Conservation (phyloP, 1,284 basidiomycete genomes). For the Stereum hirsutum region DNA sequence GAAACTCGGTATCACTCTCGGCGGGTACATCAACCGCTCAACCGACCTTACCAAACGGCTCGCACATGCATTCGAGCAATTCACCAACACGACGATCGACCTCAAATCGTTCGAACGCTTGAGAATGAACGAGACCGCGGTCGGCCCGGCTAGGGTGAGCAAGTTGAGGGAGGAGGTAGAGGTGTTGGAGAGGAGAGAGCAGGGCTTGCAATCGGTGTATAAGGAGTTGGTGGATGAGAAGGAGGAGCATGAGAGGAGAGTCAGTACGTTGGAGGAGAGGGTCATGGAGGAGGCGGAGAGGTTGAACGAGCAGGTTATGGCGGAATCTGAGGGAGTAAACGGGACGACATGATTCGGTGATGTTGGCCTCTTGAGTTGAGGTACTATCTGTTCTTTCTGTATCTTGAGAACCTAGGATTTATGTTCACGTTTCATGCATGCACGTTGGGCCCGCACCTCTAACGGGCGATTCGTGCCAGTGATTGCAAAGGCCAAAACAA, state of each 20-base stretch:
- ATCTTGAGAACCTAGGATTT: too few relatives aligned
- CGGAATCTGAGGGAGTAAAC: slow-evolving; percentile 32
- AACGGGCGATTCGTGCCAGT: too few relatives aligned
- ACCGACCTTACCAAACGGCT: slow-evolving; percentile 63
- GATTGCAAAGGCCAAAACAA: too few relatives aligned
- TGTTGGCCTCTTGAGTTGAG: too few relatives aligned
- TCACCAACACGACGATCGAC: slow-evolving; percentile 62
- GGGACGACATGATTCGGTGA: too few relatives aligned
- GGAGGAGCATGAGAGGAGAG: slow-evolving; percentile 50
- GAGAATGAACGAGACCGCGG: slow-evolving; percentile 60
- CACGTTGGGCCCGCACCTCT: too few relatives aligned
- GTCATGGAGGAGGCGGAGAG: slow-evolving; percentile 78
- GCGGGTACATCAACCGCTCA: slow-evolving; percentile 84
- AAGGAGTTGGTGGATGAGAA: slow-evolving; percentile 74
- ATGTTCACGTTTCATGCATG: too few relatives aligned
- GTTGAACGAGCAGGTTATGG: slow-evolving; percentile 67
- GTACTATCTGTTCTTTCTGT: too few relatives aligned
- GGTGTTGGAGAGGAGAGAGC: slow-evolving; percentile 66
- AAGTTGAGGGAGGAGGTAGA: slow-evolving; percentile 81
- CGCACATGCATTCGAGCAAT: slow-evolving; percentile 58
- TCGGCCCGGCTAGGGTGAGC: slow-evolving; percentile 68
- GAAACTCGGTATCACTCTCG: slow-evolving; percentile 81
- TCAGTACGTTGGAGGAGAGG: slow-evolving; percentile 62
- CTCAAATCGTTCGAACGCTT: slow-evolving; percentile 73
- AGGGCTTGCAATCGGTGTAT: slow-evolving; percentile 71